Base-by-base conservation (phyloP, 2,329 filamentous ascomycete genomes). In the Pezicula radicicola region DNA sequence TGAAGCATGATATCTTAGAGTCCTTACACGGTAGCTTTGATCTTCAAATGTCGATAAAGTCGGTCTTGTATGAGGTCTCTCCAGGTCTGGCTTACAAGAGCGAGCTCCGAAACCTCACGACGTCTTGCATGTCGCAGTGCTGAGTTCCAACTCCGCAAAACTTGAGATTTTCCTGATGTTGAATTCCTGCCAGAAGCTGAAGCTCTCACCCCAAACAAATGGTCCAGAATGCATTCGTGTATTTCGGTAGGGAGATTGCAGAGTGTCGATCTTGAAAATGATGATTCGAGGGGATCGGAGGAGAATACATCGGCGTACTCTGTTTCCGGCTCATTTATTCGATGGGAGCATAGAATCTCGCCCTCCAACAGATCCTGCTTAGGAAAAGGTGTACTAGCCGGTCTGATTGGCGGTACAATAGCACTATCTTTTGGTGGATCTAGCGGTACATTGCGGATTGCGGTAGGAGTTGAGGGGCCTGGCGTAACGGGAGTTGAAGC, bases 11-110 rank as follows among this genome's bases (percentile, higher is more conserved):
- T 28, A n/a, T 16, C 21, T 16, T 16, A 13, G n/a, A 8, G n/a
- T 45, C 12, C 42, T 45, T 30, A 45, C 42, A 21, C 27, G 0
- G 85, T 89, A 0, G 85, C 87, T 70, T 89, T 88, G 60, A 91
- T 73, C 68, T 90, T 89, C 70, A 91, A 81, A 66, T 89, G 87
- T 40, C 87, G 78, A 69, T 89, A 91, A 2, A 91, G 77, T 36
- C 87, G 78, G 63, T 87, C 79, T 65, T 91, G 88, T 18, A 91
- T 81, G 51, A 90, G 64, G 35, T 75, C 71, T 46, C 84, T 79
- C 87, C 87, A 91, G n/a, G 78, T 69, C 4, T 68, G 74, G 60
- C 75, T 81, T 44, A 85, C 82, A 48, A 88, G 70, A 3, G 87
- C 81, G 52, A 90, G 67, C 56, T 85, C 77, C 0, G 86, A 87